Evolutionary conservation across 192 early-diverging fungal species (phyloP), one percentile per base, ranked within the genome.

Genomic region (Pilaira anomala): DNA sequence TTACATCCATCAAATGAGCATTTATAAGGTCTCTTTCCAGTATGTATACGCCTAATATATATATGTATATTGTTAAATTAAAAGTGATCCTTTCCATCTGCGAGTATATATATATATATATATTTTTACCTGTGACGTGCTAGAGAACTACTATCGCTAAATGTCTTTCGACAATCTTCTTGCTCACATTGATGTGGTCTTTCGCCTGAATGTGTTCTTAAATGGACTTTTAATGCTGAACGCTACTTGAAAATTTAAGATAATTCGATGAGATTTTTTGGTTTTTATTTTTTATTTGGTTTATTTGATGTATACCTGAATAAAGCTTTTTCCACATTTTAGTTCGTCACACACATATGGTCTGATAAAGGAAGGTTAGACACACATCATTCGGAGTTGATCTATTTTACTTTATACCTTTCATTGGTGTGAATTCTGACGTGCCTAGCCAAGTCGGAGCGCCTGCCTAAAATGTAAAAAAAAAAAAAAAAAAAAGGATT

Each of bases 381-480:
- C 45, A 19, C 22, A n/a, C 26, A 39, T 14, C 6, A 36, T 57
- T 18, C 55, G 55, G 55, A 41, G 55, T 57, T 9, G 33, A 36
- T 5, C 2, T 14, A 13, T 18, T 36, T 30, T 25, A n/a, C n/a
- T n/a, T n/a, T n/a, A n/a, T 72, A 79, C 83, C 86, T 83, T 64
- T 90, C 88, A 63, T 87, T 87, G 28, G 86, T 88, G 71, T 92
- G 90, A 67, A 92, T 89, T 56, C 90, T 79, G 26, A 75, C 76
- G 76, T 92, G 90, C 36, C 90, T 82, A 42, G 85, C 84, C 21
- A 92, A 78, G 67, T 92, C 90, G 24, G 82, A 84, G 56, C 80
- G 75, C 39, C 82, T 78, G 56, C 75, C 86, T 68, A 68, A 29
- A 41, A 30, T 19, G 48, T 29, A 42, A 28, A 50, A 16, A 53